Evolutionary conservation across 2,329 filamentous ascomycete genomes (phyloP).

Genomic region (Talaromyces albobiverticillius): DNA sequence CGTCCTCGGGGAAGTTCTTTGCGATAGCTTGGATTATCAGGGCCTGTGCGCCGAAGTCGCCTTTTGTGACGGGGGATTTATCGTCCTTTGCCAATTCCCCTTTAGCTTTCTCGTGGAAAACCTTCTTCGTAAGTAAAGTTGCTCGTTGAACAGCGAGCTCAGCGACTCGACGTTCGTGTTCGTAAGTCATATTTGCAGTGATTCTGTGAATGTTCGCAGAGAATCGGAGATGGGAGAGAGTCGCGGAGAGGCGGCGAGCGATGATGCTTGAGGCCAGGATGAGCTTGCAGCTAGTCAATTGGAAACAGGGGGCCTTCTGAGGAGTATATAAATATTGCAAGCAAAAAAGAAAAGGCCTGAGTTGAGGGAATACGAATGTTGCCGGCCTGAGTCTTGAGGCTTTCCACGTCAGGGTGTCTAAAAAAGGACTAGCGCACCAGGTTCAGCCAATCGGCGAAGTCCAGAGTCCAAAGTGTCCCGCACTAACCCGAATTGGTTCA

Average conservation of each 20-base stretch:
- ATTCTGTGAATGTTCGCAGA: constrained; percentile 21
- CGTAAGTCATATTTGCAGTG: constrained; percentile 54
- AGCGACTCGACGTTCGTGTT: constrained; percentile 76
- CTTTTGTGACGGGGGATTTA: constrained; percentile 94
- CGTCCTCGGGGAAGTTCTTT: constrained; percentile 84
- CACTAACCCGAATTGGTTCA: constrained; percentile 10
- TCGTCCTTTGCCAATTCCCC: constrained; percentile 93
- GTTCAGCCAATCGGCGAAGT: constrained; percentile 17
- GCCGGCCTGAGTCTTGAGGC: neutral
- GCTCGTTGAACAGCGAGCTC: constrained; percentile 87
- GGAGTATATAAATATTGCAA: too few species aligned
- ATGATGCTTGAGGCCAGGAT: constrained; percentile 44
- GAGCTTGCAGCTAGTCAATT: constrained; percentile 18
- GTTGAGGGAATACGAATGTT: neutral
- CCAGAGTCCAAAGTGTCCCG: neutral
- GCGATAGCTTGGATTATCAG: constrained; percentile 89
- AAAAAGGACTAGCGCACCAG: neutral
- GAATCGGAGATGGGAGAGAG: constrained; percentile 28
- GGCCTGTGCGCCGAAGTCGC: constrained; percentile 96
- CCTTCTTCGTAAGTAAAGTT: constrained; percentile 69
- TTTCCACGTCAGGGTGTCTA: neutral
- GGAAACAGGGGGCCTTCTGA: too few species aligned
- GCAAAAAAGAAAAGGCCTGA: neutral
- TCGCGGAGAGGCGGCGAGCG: constrained; percentile 40
- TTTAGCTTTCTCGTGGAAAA: constrained; percentile 86